Evolutionary conservation across 1,139 yeast species (phyloP).

Genomic region (Scheffersomyces titani): DNA sequence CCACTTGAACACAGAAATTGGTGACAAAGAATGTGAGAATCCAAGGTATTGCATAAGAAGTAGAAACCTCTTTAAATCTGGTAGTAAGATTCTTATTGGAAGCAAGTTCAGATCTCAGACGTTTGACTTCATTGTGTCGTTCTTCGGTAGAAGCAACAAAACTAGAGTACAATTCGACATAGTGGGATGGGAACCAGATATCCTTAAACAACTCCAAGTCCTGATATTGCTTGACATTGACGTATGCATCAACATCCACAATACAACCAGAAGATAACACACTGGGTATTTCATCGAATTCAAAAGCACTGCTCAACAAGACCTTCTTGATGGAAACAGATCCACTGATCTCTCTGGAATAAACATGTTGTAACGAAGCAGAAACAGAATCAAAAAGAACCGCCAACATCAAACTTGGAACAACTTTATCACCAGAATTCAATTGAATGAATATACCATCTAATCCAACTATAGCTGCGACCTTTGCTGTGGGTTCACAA

Average conservation of each 20-base stretch:
- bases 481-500: slow-evolving; percentile 92
- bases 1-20: slow-evolving; percentile 58
- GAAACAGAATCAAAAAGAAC: slow-evolving; percentile 53
- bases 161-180: slow-evolving; percentile 10
- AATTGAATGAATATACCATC: slow-evolving; percentile 63
- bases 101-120: slow-evolving; percentile 21
- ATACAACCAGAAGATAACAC: slow-evolving; percentile 56
- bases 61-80: slow-evolving; percentile 60
- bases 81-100: slow-evolving; percentile 47
- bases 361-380: slow-evolving; percentile 83
- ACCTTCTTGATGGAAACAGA: slow-evolving; percentile 59
- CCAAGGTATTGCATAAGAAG: slow-evolving; percentile 77
- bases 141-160: slow-evolving; percentile 7
- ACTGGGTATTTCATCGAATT: slow-evolving; percentile 35
- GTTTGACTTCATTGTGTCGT: slow-evolving; percentile 2
- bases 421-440: slow-evolving; percentile 50
- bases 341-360: slow-evolving; percentile 87
- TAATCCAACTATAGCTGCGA: slow-evolving; percentile 78
- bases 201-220: slow-evolving; percentile 82
- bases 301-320: slow-evolving; percentile 40
- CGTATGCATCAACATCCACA: slow-evolving; percentile 57
- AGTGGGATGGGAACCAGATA: slow-evolving; percentile 67
- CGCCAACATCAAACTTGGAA: slow-evolving; percentile 41
- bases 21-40: slow-evolving; percentile 58
- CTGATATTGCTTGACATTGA: slow-evolving; percentile 83